Base-by-base conservation (phyloP, 768 basidiomycete genomes). In the Candolleomyces aberdarensis region DNA sequence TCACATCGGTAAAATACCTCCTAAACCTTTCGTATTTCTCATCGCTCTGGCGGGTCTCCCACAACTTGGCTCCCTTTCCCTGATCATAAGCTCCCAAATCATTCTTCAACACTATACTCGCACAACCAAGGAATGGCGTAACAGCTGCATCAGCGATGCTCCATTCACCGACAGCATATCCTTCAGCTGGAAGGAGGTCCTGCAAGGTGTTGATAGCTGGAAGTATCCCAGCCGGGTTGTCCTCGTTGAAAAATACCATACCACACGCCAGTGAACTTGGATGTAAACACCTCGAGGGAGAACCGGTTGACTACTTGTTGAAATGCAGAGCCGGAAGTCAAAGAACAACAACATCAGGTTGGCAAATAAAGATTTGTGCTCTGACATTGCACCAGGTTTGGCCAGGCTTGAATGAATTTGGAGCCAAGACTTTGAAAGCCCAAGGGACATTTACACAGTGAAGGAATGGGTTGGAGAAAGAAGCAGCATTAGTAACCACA, bases 131-230 rank as follows among this genome's bases (percentile, higher is more conserved):
- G 78, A 88, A 86, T 0, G 89, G 85, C 4, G 80, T 73, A 26
- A 88, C 67, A 0, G 85, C 82, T 6, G 83, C 80, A 64, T 89
- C 89, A 13, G 87, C 88, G 56, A 83, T 51, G 15, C n/a, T 81
- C n/a, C 80, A 89, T 54, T 80, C 74, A 14, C 81, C 74, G 29
- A 78, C 64, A 1, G 74, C 84, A 50, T 75, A 85, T 2, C 59
- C 59, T 0, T 81, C 82, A 46, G 78, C 64, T 0, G 84, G 81
- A 36, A 90, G 75, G 26, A 83, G 72, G 4, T 62, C 65, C 68
- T 88, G 86, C 36, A 85, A 64, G 31, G 70, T 70, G 55, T 85
- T 80, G 47, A 85, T 66, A 0, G 73, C 82, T 10, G 64, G 62
- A 22, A 82, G 66, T 49, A 86, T 58, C 1, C 72, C 72, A 11